phyloP scores from a whole-genome alignment of 768 basidiomycete genomes.

The Hericium alpestre region DNA sequence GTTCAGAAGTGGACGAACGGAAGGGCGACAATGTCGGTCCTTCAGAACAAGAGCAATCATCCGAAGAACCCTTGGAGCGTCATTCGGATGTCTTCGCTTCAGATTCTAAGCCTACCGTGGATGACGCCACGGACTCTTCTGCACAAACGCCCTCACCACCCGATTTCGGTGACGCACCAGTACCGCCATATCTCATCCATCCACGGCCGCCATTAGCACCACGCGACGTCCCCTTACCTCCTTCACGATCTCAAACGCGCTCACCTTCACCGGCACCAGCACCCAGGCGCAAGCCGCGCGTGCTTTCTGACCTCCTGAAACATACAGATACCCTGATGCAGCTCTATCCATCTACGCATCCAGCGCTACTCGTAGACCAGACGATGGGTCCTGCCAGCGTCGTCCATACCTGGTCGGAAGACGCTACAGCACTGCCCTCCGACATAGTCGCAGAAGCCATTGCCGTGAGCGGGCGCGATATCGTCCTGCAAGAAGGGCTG shows the following conservation, averaged over 20 bases:
- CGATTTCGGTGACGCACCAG: background rate
- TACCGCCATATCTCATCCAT: background rate
- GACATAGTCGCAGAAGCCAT: slow-evolving; percentile 53
- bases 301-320: slow-evolving; percentile 40
- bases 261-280: slow-evolving; percentile 11
- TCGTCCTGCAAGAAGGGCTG: slow-evolving; percentile 38
- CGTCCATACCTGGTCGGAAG: slow-evolving; percentile 63
- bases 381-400: slow-evolving; percentile 77
- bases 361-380: slow-evolving; percentile 37
- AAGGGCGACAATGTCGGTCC: too few relatives aligned
- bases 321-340: slow-evolving; percentile 49
- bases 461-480: slow-evolving; percentile 41
- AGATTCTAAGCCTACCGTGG: background rate
- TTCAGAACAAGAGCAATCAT: too few relatives aligned
- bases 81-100: too few relatives aligned
- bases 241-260: background rate
- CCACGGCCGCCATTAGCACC: background rate
- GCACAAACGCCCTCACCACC: background rate
- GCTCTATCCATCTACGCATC: slow-evolving; percentile 51
- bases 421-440: slow-evolving; percentile 28
- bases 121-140: background rate
- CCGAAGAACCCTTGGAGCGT: too few relatives aligned
- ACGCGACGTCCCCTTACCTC: background rate
- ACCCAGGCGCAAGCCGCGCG: slow-evolving; percentile 7
- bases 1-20: too few relatives aligned